These are phyloP conservation scores for Dothideomycetes sp. DNA, from an alignment of 2,329 filamentous ascomycete species.

Conservation along the genomic window DNA sequence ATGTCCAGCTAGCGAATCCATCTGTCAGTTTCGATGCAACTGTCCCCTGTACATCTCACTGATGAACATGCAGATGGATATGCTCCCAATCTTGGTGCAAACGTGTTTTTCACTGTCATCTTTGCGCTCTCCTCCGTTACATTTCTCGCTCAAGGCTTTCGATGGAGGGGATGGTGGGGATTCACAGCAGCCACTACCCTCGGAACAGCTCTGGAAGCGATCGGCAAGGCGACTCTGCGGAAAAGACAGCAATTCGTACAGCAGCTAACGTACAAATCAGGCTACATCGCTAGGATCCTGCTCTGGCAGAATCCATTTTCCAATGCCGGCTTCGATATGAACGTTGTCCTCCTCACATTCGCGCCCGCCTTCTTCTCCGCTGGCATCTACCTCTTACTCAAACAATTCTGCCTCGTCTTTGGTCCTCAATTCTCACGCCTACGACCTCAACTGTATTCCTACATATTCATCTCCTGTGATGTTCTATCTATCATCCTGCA, in stretches of 20 bases:
- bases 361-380: conserved; percentile 35
- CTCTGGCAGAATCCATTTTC: conserved; percentile 32
- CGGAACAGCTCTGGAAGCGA: conserved; percentile 29
- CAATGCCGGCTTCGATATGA: conserved; percentile 30
- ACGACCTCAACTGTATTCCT: conserved; percentile 30
- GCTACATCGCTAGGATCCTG: conserved; percentile 32
- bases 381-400: conserved; percentile 34
- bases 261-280: background rate
- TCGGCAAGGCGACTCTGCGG: conserved; percentile 13
- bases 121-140: conserved; percentile 21
- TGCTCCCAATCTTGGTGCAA: conserved; percentile 25
- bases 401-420: conserved; percentile 32
- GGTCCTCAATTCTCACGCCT: conserved; percentile 20
- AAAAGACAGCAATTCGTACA: background rate
- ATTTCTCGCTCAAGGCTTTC: conserved; percentile 21
- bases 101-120: conserved; percentile 27
- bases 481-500: conserved; percentile 48
- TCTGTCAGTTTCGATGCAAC: background rate
- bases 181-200: conserved; percentile 31
- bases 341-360: conserved; percentile 32
- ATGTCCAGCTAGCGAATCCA: no score
- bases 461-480: conserved; percentile 50
- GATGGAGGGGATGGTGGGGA: conserved; percentile 23
- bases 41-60: background rate
- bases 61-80: conserved; percentile 16